Percentiles rank a stretch among this genome's conserved stretches.
Evolutionary conservation across 768 basidiomycete genomes (phyloP).

Genomic region (Termitomyces sp.): DNA sequence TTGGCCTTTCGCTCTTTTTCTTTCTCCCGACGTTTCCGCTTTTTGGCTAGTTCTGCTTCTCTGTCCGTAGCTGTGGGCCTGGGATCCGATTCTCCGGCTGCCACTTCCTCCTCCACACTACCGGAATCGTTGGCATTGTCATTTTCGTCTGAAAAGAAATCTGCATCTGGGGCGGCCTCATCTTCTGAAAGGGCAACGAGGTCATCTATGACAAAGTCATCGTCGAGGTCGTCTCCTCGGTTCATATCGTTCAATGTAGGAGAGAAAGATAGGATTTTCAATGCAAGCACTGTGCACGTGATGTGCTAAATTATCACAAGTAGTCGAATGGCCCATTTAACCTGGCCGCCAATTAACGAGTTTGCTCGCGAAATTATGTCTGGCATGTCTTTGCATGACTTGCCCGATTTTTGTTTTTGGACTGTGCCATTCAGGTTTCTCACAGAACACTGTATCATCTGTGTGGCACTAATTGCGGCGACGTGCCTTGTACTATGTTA

Average conservation of each 20-base stretch:
- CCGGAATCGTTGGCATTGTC: slow-evolving; percentile 33
- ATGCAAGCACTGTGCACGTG: slow-evolving; percentile 14
- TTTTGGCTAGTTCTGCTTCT: slow-evolving; percentile 43
- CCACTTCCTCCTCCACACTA: slow-evolving; percentile 28
- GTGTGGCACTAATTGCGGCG: slow-evolving; percentile 18
- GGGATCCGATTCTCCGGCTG: slow-evolving; percentile 15
- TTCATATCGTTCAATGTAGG: slow-evolving; percentile 23
- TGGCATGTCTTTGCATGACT: slow-evolving; percentile 2
- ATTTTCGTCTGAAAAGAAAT: slow-evolving; percentile 26
- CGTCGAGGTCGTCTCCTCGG: slow-evolving; percentile 73
- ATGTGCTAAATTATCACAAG: slow-evolving; percentile 8
- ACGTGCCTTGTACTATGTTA: slow-evolving; percentile 27
- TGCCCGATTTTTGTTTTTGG: neutral
- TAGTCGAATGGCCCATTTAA: too few relatives aligned
- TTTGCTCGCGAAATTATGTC: slow-evolving; percentile 11
- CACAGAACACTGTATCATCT: slow-evolving; percentile 14
- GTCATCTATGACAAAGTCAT: slow-evolving; percentile 75
- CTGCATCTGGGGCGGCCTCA: slow-evolving; percentile 40
- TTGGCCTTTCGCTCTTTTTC: slow-evolving; percentile 74
- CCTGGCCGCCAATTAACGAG: neutral
- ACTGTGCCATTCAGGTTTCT: slow-evolving; percentile 10
- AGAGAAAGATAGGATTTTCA: slow-evolving; percentile 3
- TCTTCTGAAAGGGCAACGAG: slow-evolving; percentile 62
- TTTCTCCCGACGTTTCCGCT: slow-evolving; percentile 70
- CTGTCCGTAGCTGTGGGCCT: slow-evolving; percentile 12